Conservation (phyloP, 2,329 filamentous ascomycete species). For the Cryphonectria carpinicola region DNA sequence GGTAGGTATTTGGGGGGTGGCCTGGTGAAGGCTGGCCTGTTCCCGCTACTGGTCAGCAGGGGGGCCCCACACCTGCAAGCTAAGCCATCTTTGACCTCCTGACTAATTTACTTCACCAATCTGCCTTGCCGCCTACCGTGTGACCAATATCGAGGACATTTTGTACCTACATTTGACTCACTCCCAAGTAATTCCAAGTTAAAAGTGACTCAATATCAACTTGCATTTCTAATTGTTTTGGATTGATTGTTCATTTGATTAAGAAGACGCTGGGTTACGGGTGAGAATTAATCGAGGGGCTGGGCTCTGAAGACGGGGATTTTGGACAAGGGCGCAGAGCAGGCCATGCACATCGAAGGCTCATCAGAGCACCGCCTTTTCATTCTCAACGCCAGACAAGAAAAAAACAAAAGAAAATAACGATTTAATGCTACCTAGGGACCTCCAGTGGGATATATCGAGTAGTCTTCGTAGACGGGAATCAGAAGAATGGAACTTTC, state of each 20-base stretch:
- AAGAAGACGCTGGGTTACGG: not conserved
- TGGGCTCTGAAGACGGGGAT: not conserved
- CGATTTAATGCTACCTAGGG: conserved; percentile 29
- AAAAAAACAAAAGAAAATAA: conserved; percentile 16
- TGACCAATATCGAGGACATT: not conserved
- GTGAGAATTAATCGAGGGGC: not conserved
- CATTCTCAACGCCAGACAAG: not conserved
- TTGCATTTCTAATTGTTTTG: not conserved
- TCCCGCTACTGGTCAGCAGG: conserved; percentile 7
- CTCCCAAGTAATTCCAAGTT: not conserved
- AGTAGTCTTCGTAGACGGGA: conserved; percentile 15
- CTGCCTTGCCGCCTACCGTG: conserved; percentile 10
- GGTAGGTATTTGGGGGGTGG: conserved; percentile 7
- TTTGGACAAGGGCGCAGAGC: not conserved
- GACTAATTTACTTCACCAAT: conserved; percentile 4
- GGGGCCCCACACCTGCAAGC: not conserved
- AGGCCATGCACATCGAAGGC: not conserved
- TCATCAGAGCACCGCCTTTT: not conserved
- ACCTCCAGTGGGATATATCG: conserved; percentile 24
- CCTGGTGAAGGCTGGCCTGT: not conserved
- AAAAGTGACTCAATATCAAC: not conserved
- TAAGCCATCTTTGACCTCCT: not conserved
- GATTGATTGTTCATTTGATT: not conserved
- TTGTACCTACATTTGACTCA: not conserved
- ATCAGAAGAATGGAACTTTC: conserved; percentile 16